Conservation (phyloP, 2,329 filamentous ascomycete species). For the Thielaviopsis populi region DNA sequence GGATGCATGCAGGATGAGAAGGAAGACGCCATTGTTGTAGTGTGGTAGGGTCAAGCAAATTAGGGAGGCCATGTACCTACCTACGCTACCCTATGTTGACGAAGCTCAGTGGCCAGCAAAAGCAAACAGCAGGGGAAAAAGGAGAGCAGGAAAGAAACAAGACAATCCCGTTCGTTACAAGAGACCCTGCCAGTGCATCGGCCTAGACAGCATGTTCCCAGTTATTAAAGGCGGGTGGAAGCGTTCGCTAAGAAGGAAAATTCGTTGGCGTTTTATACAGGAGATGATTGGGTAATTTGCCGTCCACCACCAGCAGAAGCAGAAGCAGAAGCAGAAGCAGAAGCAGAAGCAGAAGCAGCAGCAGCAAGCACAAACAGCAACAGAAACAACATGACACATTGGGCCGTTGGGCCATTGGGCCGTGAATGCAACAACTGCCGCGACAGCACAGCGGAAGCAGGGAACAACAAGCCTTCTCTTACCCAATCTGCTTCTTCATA, state of each 20-base stretch:
- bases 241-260: background rate
- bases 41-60: background rate
- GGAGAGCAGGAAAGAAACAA: background rate
- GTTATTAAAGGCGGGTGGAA: background rate
- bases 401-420: background rate
- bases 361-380: too few species aligned
- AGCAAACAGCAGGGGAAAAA: background rate
- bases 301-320: background rate
- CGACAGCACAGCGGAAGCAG: too few species aligned
- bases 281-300: background rate
- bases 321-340: background rate
- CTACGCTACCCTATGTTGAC: too few species aligned
- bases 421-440: too few species aligned
- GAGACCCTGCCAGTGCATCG: background rate
- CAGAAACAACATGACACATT: too few species aligned
- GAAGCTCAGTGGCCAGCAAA: background rate
- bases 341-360: too few species aligned
- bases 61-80: background rate
- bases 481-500: background rate
- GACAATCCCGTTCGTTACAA: background rate
- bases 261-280: background rate
- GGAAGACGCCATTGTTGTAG: background rate
- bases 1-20: background rate
- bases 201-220: background rate
- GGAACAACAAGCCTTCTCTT: too few species aligned